Evolutionary conservation across 106 monocot species (phyloP), one percentile per base, ranked within the genome.

Genomic region (Apostasia ramifera): DNA sequence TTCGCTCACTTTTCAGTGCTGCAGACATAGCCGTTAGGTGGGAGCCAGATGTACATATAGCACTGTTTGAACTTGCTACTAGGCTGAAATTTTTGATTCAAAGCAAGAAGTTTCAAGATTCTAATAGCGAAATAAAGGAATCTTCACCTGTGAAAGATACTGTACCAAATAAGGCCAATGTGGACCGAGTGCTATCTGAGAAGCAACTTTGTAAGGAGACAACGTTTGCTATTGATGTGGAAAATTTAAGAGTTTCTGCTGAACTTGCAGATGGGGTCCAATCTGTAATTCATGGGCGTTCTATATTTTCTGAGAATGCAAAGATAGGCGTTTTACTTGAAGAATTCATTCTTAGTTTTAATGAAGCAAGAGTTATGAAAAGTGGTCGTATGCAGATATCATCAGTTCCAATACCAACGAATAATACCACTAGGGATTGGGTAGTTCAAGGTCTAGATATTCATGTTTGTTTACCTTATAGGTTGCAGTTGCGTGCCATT

Each of bases 281-380:
- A 66, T 77, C 84, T 73, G 64, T 77, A 73, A 57, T 93, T 69
- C 80, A 81, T 55, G 86, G 84, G 51, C 81, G 86, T 65, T 89
- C 93, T 48, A 93, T 93, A n/a, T 93, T 93, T 55, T 88, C 93
- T 69, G 93, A 93, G 65, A 86, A 93, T 84, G 86, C 84, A 40
- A 83, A 59, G 54, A 93, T 93, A 53, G 93, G 93, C 44, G 52
- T 93, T 42, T 54, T 93, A 26, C 76, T 89, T 73, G 93, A 93
- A 76, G 86, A 81, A 44, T 70, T 93, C 63, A 51, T 78, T 54
- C 62, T 89, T 69, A 80, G 84, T 76, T 78, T 93, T 51, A 93
- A 93, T 86, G 86, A 73, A 45, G 80, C 82, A 39, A 86, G 84
- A 72, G 71, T 93, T 76, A 72, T 93, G 41, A 93, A 78, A 78